Base-by-base conservation (phyloP, 148 eudicot species). In the Selenicereus undatus region DNA sequence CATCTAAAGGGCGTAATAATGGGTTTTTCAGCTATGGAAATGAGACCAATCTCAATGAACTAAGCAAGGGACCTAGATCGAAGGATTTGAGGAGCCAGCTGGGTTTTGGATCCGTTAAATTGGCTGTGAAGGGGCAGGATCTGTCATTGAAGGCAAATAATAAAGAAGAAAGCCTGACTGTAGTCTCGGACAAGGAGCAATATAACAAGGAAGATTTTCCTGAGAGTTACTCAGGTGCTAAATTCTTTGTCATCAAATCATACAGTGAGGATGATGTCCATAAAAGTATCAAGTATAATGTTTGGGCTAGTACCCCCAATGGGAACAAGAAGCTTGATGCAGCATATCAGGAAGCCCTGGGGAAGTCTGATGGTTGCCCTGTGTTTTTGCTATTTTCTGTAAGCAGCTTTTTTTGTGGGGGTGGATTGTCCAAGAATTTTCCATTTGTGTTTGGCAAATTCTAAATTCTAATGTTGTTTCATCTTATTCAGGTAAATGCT, bases 241-340 rank as follows among this genome's bases (percentile, higher is more conserved):
- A 80, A 76, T 88, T 88, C 66, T 88, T 84, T 82, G 75, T 88
- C 48, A 88, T 88, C 73, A 88, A 88, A 78, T 88, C 90, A 30
- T 88, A 88, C 43, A 88, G 90, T 43, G 90, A 88, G 81, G 90
- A 88, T 81, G 90, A 88, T 82, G 84, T 88, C 48, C 90, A 88
- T 69, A 88, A 88, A 70, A 88, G 90, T 79, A 76, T 88, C 82
- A 88, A 88, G 69, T 88, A 88, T 62, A 86, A 72, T 80, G 90
- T 86, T 52, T 88, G 90, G 90, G 88, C 90, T 8, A 86, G 88
- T 82, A 88, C 90, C 36, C 88, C 88, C 52, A 88, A 82, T 73
- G 88, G 90, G 21, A 88, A 88, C 80, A 86, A 88, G 86, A 88
- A 88, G 76, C 82, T 88, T 56, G 90, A 88, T 84, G 85, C 87